These are phyloP conservation scores for Neospermospora avenae DNA, from an alignment of 2,329 filamentous ascomycete genomes.

Conservation along the genomic window DNA sequence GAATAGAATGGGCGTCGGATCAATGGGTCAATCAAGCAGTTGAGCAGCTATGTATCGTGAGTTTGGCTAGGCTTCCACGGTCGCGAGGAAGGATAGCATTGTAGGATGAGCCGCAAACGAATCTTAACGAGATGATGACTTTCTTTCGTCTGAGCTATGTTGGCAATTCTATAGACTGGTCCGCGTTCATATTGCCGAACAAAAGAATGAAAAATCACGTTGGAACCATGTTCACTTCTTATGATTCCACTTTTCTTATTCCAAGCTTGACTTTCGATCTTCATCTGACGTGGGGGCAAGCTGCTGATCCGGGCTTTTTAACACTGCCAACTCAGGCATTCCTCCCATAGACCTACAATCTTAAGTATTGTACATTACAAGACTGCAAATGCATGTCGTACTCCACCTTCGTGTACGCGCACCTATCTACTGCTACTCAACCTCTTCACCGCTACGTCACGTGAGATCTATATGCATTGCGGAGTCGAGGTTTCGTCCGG, in stretches of 20 bases:
- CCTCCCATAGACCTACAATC: not conserved
- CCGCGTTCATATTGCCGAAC: not conserved
- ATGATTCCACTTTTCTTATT: not conserved
- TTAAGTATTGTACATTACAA: not conserved
- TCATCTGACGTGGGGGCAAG: not conserved
- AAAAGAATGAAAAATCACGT: not conserved
- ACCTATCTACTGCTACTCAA: not conserved
- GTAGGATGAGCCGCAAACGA: not conserved
- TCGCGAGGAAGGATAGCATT: not conserved
- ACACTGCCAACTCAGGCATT: not conserved
- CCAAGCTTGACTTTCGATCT: not conserved
- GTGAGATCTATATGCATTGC: not conserved
- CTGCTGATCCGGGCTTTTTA: not conserved
- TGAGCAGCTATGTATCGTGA: not conserved
- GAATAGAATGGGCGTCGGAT: not conserved
- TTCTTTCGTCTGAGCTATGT: not conserved
- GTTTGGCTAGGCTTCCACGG: not conserved
- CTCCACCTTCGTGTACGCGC: not conserved
- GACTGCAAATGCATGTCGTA: too few relatives aligned
- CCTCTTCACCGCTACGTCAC: not conserved
- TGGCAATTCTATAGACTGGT: not conserved
- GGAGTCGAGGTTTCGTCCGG: not conserved
- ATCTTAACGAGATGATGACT: constrained; percentile 4
- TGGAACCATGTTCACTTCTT: not conserved
- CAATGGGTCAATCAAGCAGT: not conserved